Evolutionary conservation across 495 filamentous ascomycete genomes (phyloP).

Genomic region (Penicillium diatomitis): DNA sequence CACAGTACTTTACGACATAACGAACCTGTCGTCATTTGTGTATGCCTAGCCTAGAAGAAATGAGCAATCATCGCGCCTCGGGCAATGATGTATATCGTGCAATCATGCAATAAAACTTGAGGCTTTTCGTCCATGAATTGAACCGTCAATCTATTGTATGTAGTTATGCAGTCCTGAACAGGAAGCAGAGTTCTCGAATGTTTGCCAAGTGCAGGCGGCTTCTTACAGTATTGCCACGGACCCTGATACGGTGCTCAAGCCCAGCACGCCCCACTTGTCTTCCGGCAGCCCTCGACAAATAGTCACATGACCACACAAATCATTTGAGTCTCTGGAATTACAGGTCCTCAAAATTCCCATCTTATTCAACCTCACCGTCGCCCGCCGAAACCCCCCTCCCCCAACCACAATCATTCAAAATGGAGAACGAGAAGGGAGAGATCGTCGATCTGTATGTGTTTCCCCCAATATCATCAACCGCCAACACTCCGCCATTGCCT

Average conservation of each 20-base stretch:
- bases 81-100: too few relatives aligned
- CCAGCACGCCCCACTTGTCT: conserved; percentile 6
- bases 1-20: not conserved
- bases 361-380: conserved; percentile 33
- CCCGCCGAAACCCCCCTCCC: conserved; percentile 29
- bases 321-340: conserved; percentile 21
- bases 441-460: conserved; percentile 90
- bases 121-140: too few relatives aligned
- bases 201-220: too few relatives aligned
- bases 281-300: conserved; percentile 28
- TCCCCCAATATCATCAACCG: conserved; percentile 3
- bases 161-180: too few relatives aligned
- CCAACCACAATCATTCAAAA: conserved; percentile 46
- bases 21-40: too few relatives aligned
- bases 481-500: conserved; percentile 7
- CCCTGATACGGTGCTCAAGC: not conserved
- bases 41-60: too few relatives aligned
- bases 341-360: conserved; percentile 19
- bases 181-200: too few relatives aligned
- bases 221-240: conserved; percentile 16
- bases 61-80: too few relatives aligned
- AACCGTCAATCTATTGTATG: too few relatives aligned
- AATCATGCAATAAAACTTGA: too few relatives aligned
- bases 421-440: conserved; percentile 98
- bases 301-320: conserved; percentile 45